These are phyloP conservation scores for Naganishia randhawae DNA, from an alignment of 768 basidiomycete species.

Conservation along the genomic window DNA sequence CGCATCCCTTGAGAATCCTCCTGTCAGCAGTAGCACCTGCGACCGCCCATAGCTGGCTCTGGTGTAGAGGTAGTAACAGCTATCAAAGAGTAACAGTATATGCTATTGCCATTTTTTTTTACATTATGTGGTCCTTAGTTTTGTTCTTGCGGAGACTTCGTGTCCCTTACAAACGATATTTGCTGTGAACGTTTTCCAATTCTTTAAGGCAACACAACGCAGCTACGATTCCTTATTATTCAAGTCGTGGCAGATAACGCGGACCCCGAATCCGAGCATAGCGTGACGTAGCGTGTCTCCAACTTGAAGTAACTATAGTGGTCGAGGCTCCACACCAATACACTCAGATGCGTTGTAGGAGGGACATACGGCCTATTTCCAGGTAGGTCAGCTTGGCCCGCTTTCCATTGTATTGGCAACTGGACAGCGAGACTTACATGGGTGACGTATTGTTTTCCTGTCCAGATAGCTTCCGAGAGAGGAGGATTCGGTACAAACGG, in stretches of 20 bases:
- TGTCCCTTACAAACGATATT: neutral
- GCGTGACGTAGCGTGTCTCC: no score
- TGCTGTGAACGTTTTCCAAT: neutral
- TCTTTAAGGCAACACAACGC: neutral
- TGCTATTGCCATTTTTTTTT: neutral
- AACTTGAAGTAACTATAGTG: neutral
- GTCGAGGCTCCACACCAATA: constrained; percentile 17
- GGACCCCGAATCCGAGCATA: no score
- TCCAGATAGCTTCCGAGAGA: constrained; percentile 26
- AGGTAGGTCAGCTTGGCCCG: neutral
- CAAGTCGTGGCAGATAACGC: neutral
- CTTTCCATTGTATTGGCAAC: no score
- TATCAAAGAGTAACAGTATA: neutral
- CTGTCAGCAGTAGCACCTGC: no score
- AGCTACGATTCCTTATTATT: neutral
- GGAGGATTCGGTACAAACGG: constrained; percentile 21
- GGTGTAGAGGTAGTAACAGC: no score
- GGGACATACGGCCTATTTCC: constrained; percentile 20
- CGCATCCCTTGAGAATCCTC: no score
- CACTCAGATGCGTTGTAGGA: constrained; percentile 26
- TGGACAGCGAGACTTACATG: neutral
- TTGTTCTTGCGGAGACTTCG: neutral
- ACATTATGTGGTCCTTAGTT: neutral
- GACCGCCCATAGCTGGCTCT: no score
- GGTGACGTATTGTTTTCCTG: constrained; percentile 25